A percentile compares a stretch with the other conserved stretches of the same genome.
These are phyloP conservation scores for Magnaporthiopsis rhizophila DNA, from an alignment of 2,329 filamentous ascomycete genomes.

Conservation along the genomic window DNA sequence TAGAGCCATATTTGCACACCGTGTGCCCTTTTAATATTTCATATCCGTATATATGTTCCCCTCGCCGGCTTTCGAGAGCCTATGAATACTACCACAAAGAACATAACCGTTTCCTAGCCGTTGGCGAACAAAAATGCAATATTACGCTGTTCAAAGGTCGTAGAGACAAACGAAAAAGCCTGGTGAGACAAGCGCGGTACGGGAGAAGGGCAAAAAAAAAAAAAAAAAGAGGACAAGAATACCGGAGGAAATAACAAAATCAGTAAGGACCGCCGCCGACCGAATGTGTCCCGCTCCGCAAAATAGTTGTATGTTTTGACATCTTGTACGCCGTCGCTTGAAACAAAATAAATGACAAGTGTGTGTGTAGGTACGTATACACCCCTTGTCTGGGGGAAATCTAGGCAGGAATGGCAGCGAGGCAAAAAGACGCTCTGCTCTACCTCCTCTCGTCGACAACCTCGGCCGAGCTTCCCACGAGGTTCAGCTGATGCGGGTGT, in stretches of 20 bases:
- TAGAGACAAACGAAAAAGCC: neutral
- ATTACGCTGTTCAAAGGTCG: neutral
- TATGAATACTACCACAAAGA: neutral
- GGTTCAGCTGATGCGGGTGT: constrained; percentile 31
- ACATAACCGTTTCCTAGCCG: neutral
- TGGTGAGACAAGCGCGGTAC: too few species aligned
- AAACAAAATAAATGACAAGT: neutral
- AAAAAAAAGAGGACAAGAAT: neutral
- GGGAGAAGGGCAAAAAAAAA: neutral
- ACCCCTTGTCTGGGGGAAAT: neutral
- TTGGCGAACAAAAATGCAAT: neutral
- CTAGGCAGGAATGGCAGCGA: neutral
- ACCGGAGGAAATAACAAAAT: neutral
- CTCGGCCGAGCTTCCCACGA: constrained; percentile 48
- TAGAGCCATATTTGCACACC: neutral
- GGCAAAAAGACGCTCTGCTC: too few species aligned
- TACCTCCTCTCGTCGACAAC: constrained; percentile 36
- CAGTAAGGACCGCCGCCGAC: neutral
- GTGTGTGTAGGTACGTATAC: neutral
- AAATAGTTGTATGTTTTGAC: neutral
- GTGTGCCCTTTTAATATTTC: neutral
- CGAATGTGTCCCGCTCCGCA: neutral
- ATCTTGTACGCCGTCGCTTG: constrained; percentile 1
- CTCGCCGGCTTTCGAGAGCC: neutral
- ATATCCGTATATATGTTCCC: neutral